Base-by-base conservation (phyloP, 1,139 yeast species). In the Pneumocystis murina region DNA sequence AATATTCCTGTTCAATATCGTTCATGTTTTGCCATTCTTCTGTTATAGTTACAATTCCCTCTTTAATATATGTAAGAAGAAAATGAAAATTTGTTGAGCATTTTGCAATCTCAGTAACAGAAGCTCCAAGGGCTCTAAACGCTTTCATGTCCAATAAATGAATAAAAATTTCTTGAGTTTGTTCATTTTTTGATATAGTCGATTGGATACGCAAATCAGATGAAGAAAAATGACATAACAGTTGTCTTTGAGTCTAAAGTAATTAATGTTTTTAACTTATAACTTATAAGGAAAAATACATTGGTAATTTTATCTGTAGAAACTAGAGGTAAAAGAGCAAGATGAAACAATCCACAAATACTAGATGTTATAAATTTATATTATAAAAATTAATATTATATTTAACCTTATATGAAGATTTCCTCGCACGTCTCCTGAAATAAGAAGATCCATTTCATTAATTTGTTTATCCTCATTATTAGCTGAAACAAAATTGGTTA, bases 11-110 rank as follows among this genome's bases (percentile, higher is more conserved):
- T 38, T 36, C 60, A 17, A 58, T 30, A 12, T 63, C 66, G 20
- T 28, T 57, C 14, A 67, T 40, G n/a, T 36, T 57, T 24, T 48
- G 59, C 64, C 67, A 67, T 59, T 68, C 70, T 17, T 43, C 59
- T 8, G 30, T 35, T 6, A 68, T 35, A 33, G 61, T 61, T 16
- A 40, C 59, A 20, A 64, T 35, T 3, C 62, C 62, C 40, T 68
- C 69, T 7, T 58, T 33, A 24, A 68, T 61, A 55, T 68, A 68
- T 14, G 55, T 54, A 17, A 60, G 39, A 40, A 64, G 61, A 41
- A 39, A 62, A 28, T 59, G 62, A 54, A 54, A 59, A 38, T 40
- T 38, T 38, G 60, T 58, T 30, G 60, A 58, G 14, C 55, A 48
- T 48, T 48, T 48, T 20, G 55, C 55, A 20, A 48, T 48, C 28